Conservation (phyloP, 2,329 filamentous ascomycete genomes). For the Botrytis medusae region DNA sequence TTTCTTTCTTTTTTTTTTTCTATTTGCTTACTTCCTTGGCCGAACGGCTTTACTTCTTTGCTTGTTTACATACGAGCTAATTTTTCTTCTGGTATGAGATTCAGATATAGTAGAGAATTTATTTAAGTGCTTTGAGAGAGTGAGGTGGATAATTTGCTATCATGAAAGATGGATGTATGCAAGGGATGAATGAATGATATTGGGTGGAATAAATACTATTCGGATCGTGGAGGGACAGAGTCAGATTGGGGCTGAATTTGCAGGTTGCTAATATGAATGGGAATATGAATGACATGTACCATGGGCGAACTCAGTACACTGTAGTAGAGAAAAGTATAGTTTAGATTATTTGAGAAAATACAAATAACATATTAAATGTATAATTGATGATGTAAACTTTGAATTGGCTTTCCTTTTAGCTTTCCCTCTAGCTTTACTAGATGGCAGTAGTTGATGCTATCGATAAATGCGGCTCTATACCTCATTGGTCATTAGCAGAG, state of each 20-base stretch:
- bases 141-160: neutral
- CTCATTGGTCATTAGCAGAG: neutral
- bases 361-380: neutral
- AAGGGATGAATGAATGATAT: slow-evolving; percentile 1
- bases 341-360: neutral
- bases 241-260: neutral
- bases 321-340: neutral
- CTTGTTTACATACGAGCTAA: neutral
- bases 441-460: neutral
- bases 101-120: neutral
- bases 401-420: neutral
- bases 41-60: neutral
- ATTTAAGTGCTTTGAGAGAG: neutral
- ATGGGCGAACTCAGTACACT: neutral
- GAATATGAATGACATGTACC: slow-evolving; percentile 5
- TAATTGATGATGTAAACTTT: neutral
- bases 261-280: neutral
- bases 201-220: neutral
- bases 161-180: neutral
- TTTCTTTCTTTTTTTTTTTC: neutral
- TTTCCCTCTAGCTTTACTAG: neutral
- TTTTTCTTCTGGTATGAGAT: neutral
- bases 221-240: neutral
- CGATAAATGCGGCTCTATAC: neutral
- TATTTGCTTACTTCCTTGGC: neutral